phyloP scores from a whole-genome alignment of 495 filamentous ascomycete genomes.

The Podospora didyma region DNA sequence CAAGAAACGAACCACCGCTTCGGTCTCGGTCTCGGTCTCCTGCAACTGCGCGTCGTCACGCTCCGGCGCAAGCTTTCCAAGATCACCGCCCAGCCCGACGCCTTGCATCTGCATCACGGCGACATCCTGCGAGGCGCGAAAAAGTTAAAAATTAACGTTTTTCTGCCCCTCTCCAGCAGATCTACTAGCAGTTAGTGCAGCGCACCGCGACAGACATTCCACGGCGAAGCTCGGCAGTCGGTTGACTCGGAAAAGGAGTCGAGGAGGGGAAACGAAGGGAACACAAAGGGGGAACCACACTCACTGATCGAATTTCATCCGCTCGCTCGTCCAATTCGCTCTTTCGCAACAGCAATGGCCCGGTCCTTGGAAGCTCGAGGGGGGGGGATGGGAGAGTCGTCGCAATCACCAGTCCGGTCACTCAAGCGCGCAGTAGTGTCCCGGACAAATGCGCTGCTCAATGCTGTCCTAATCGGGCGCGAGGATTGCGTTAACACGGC shows the following conservation, averaged over 20 bases:
- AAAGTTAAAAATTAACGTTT: not conserved
- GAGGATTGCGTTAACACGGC: constrained; percentile 7
- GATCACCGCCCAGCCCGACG: too few relatives aligned
- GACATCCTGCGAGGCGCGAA: not conserved
- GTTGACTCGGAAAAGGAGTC: too few relatives aligned
- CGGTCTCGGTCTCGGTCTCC: not conserved
- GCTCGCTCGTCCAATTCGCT: too few relatives aligned
- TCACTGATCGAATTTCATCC: too few relatives aligned
- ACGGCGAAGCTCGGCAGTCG: too few relatives aligned
- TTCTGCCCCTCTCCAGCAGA: too few relatives aligned
- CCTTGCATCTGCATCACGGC: not conserved
- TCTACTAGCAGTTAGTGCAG: too few relatives aligned
- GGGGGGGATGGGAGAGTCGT: not conserved
- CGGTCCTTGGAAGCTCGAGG: not conserved
- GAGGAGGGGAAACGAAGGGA: too few relatives aligned
- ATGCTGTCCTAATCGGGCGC: constrained; percentile 12
- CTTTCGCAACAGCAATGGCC: too few relatives aligned
- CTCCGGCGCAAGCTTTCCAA: not conserved
- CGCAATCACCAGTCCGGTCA: constrained; percentile 5
- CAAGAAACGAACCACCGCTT: not conserved
- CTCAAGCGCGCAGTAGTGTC: constrained; percentile 11
- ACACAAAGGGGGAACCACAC: too few relatives aligned
- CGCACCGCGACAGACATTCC: too few relatives aligned
- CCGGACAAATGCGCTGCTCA: not conserved
- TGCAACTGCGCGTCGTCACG: not conserved